Evolutionary conservation across 1,284 basidiomycete species (phyloP).

Genomic region (Melampsora larici-populina): DNA sequence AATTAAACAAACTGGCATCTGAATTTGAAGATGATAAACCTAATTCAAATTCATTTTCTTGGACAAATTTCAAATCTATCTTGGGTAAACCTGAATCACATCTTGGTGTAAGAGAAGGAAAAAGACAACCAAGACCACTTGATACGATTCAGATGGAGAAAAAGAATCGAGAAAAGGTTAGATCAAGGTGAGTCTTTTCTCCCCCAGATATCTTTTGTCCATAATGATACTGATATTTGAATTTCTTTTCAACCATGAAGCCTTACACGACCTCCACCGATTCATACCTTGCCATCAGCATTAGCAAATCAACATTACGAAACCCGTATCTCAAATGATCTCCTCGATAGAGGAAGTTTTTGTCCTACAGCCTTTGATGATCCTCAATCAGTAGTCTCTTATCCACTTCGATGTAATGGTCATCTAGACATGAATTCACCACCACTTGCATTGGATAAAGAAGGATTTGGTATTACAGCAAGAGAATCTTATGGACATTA

Average conservation of each 20-base stretch:
- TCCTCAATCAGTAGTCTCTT: background rate
- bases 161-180: background rate
- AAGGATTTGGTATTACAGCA: background rate
- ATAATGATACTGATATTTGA: background rate
- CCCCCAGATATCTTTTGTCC: background rate
- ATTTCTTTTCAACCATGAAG: background rate
- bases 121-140: background rate
- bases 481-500: background rate
- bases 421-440: background rate
- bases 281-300: background rate
- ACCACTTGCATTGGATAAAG: background rate
- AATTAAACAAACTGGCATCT: background rate
- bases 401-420: background rate
- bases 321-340: background rate
- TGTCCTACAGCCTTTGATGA: background rate
- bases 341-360: background rate
- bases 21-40: background rate
- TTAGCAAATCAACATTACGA: background rate
- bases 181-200: background rate
- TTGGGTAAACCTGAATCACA: background rate
- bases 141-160: slow-evolving; percentile 2
- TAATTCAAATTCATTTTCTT: background rate
- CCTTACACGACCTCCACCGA: background rate
- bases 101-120: background rate
- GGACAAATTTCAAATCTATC: background rate